phyloP scores from a whole-genome alignment of 495 filamentous ascomycete genomes.

The Hypoxylon lenormandii region DNA sequence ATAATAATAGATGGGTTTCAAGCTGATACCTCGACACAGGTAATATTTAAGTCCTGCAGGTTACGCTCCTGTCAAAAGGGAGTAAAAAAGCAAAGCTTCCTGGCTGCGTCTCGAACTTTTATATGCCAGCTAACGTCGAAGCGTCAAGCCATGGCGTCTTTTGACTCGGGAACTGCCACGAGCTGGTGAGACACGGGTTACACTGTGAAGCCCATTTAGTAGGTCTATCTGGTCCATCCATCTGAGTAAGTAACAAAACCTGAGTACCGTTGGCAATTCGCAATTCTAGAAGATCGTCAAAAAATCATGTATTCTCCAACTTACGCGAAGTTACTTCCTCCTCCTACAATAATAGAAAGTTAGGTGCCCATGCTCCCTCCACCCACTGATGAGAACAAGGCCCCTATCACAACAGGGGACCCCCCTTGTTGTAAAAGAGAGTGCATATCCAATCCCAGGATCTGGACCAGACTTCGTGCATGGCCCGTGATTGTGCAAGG shows the following conservation, averaged over 20 bases:
- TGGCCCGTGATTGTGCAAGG: constrained; percentile 41
- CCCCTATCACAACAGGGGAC: constrained; percentile 41
- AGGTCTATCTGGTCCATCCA: neutral
- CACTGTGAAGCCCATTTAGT: neutral
- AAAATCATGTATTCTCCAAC: constrained; percentile 12
- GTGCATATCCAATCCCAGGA: constrained; percentile 46
- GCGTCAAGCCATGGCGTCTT: constrained; percentile 30
- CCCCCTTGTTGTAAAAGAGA: constrained; percentile 33
- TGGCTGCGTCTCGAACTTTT: constrained; percentile 33
- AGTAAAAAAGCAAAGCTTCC: constrained; percentile 21
- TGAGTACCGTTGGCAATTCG: neutral
- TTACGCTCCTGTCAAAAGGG: constrained; percentile 25
- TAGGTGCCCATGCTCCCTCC: neutral
- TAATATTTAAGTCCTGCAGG: neutral
- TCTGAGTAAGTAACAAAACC: neutral
- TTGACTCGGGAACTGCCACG: constrained; percentile 33
- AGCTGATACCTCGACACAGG: constrained; percentile 8
- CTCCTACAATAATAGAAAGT: neutral
- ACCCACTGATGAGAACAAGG: constrained; percentile 23
- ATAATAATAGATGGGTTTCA: constrained; percentile 39
- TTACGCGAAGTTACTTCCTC: constrained; percentile 36
- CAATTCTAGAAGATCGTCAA: constrained; percentile 25
- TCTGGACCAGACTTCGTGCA: constrained; percentile 35
- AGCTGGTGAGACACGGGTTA: constrained; percentile 32
- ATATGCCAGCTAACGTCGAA: constrained; percentile 5